These are phyloP conservation scores for Glaciozyma antarctica DNA, from an alignment of 768 basidiomycete genomes.

Conservation along the genomic window DNA sequence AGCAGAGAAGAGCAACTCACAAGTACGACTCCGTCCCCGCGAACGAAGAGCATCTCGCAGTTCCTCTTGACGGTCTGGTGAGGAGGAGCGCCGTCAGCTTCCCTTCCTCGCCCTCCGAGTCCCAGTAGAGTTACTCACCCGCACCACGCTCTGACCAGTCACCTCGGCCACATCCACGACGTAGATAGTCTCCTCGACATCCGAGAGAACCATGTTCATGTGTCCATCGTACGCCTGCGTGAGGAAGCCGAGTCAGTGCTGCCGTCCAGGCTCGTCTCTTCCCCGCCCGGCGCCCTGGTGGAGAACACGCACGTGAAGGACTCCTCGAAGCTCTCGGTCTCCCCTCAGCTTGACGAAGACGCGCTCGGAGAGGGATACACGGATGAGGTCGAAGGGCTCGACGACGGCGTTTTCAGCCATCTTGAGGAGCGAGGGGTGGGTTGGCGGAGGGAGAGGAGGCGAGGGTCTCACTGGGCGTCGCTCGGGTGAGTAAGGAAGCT, in stretches of 20 bases:
- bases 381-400: constrained; percentile 96
- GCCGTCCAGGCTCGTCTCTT: background rate
- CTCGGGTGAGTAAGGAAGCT: background rate
- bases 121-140: constrained; percentile 42
- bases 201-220: constrained; percentile 96
- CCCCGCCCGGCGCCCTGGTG: background rate
- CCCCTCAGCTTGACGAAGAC: constrained; percentile 96
- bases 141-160: constrained; percentile 49
- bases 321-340: constrained; percentile 80
- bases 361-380: constrained; percentile 90
- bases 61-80: constrained; percentile 80
- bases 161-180: constrained; percentile 78
- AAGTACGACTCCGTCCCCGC: constrained; percentile 93
- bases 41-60: constrained; percentile 94
- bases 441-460: background rate
- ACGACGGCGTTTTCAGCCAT: constrained; percentile 24
- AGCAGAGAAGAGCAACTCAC: constrained; percentile 51
- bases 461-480: background rate
- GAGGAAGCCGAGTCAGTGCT: background rate
- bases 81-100: background rate
- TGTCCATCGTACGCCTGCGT: constrained; percentile 96
- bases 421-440: background rate
- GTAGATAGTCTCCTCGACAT: constrained; percentile 96
- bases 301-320: constrained; percentile 67
- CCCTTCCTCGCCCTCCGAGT: background rate